phyloP scores from a whole-genome alignment of 768 basidiomycete genomes.

The Dentipellis fragilis region DNA sequence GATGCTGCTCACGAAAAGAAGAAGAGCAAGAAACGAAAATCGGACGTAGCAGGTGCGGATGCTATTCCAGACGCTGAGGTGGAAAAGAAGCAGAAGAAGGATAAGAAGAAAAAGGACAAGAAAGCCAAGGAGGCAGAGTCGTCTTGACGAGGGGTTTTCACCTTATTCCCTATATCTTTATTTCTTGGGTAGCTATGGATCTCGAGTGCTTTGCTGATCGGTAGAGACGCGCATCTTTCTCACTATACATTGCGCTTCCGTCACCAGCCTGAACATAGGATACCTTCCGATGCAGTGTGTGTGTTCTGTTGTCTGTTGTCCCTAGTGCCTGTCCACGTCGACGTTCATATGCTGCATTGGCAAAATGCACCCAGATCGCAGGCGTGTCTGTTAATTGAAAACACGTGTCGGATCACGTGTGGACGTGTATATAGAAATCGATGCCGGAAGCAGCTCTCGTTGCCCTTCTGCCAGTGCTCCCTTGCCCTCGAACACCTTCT shows the following conservation, averaged over 20 bases:
- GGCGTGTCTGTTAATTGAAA: not conserved
- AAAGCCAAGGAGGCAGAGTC: conserved; percentile 2
- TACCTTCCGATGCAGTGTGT: no score
- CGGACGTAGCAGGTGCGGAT: not conserved
- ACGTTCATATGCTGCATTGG: no score
- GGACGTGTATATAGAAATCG: conserved; percentile 16
- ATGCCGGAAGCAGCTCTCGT: conserved; percentile 7
- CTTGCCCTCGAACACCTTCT: not conserved
- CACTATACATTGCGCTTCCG: no score
- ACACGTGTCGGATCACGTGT: conserved; percentile 1
- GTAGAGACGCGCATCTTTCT: no score
- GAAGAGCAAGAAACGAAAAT: conserved; percentile 2
- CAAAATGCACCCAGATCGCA: no score
- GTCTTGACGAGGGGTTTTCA: not conserved
- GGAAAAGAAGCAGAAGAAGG: not conserved
- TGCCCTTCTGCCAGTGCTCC: conserved; percentile 5
- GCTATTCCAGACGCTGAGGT: not conserved
- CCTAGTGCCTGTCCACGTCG: no score
- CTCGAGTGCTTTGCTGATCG: no score
- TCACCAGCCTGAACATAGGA: no score
- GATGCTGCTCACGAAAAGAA: conserved; percentile 1
- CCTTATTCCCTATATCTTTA: no score
- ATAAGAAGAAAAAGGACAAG: conserved; percentile 14
- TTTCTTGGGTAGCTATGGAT: no score
- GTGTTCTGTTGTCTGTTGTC: no score